Base-by-base conservation (phyloP, 1,284 basidiomycete genomes). In the Cryptococcus sp. region DNA sequence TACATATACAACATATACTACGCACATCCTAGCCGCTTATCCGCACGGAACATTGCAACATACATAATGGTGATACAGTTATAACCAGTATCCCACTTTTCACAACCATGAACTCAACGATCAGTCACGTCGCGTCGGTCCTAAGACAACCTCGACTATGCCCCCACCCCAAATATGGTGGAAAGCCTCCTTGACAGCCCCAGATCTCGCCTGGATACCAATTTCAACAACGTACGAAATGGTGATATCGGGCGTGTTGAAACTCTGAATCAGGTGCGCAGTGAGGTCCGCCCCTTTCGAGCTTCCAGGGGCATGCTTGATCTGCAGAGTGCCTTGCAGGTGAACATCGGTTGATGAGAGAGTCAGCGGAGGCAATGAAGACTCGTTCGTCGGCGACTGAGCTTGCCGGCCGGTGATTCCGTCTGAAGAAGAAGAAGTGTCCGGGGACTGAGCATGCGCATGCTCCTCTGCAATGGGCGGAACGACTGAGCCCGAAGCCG, bases 91-190 rank as follows among this genome's bases (percentile, higher is more conserved):
- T 50, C 38, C n/a, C 50, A 22, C n/a, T 51, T 16, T n/a, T 35
- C 8, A 35, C 30, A 35, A 35, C 10, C 5, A 10, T 35, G 8
- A 35, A 35, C 13, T 2, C 13, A 13, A 35, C 30, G 13, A 35
- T 35, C 13, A 35, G 30, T 35, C 30, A 5, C 30, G 30, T 35
- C 41, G 23, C 41, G 8, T 47, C 40, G 47, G 49, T 7, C 68
- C 70, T 54, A 67, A 46, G 2, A 74, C 70, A 52, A 74, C 69
- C 51, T 74, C 72, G 5, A 74, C 48, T 15, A 70, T 43, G 1
- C 69, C 72, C 10, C 72, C 68, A 23, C 72, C 72, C 69, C 69
- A 72, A 19, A 74, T 58, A 66, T 70, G 67, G 20, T 54, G 55
- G 47, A 70, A 72, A 27, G 61, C 59, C 54, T 74, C 72, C 47